Evolutionary conservation across 2,329 filamentous ascomycete species (phyloP), one percentile per base, ranked within the genome.

Genomic region (Triangularia setosa): DNA sequence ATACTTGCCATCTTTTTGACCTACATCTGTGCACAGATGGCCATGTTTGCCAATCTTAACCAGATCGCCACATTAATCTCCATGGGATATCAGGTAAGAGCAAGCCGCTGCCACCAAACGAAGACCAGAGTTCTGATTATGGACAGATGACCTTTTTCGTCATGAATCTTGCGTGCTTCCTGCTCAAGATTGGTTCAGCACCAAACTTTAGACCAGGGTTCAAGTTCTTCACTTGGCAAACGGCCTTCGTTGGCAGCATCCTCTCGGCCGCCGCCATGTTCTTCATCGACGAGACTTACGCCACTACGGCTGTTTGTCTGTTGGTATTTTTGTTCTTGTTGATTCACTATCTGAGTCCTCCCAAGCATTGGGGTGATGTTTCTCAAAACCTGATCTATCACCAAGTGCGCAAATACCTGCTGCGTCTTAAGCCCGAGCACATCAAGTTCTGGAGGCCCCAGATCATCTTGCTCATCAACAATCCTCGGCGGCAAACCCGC

Each of bases 371-470:
- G 92, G 92, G 92, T 1, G 92, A 96, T 75, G 92, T 96, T 18
- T 93, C 90, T 8, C 92, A 96, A 71, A 93, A 91, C 71, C 79
- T 96, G 66, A 96, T 96, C 60, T 96, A 96, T 72, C 78, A 86
- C 66, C 92, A 96, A 78, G 92, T 96, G 14, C 85, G 92, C 65
- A 96, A 96, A 72, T 96, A 96, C 72, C 78, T 96, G 28, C 80
- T 96, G 28, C 87, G 92, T n/a, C 79, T 96, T 28, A 88, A 87
- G 58, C 91, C 92, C 35, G 92, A 96, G 71, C 92, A 96, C 73
- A 93, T 96, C 75, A 96, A 96, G 72, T 96, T 96, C 74, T 96
- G 93, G 92, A 84, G 92, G 60, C 92, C 92, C 0, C 92, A 96
- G 69, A 93, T 96, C 53, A 84, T 96, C 57, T 81, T 96, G 0